These are phyloP conservation scores for Yamagishiella unicocca DNA, from an alignment of 139 green algal genomes.

Conservation along the genomic window DNA sequence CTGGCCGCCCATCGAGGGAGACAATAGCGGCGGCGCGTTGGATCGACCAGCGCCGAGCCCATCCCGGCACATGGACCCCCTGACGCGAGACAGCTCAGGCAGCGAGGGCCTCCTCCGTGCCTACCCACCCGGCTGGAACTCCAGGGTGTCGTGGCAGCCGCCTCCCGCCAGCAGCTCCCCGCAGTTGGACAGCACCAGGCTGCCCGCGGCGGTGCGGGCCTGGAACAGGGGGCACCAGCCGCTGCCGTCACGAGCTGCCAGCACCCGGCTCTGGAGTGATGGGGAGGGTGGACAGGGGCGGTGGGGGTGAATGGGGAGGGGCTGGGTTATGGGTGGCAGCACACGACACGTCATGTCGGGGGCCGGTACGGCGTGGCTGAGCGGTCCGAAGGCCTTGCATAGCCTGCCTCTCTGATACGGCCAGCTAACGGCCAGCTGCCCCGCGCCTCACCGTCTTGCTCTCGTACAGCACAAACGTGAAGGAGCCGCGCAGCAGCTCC, in stretches of 20 bases:
- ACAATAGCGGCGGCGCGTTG: too few species aligned
- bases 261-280: slow-evolving; percentile 54
- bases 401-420: neutral
- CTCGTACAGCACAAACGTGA: slow-evolving; percentile 71
- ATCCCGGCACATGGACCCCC: too few species aligned
- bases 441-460: slow-evolving; percentile 53
- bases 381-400: neutral
- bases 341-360: too few species aligned
- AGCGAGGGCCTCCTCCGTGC: too few species aligned
- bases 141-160: slow-evolving; percentile 38
- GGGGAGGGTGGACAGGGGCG: too few species aligned
- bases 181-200: slow-evolving; percentile 58
- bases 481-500: slow-evolving; percentile 60
- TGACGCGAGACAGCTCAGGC: too few species aligned
- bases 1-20: too few species aligned
- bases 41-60: too few species aligned
- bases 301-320: too few species aligned
- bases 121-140: slow-evolving; percentile 59
- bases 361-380: too few species aligned
- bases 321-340: too few species aligned
- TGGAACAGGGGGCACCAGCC: slow-evolving; percentile 58
- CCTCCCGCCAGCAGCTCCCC: slow-evolving; percentile 46
- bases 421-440: neutral
- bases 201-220: slow-evolving; percentile 52
- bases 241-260: slow-evolving; percentile 63